Percentiles rank a stretch among this genome's conserved stretches.
Conservation (phyloP, 225 moss, liverwort and hornwort genomes). For the Anthoceros angustus region DNA sequence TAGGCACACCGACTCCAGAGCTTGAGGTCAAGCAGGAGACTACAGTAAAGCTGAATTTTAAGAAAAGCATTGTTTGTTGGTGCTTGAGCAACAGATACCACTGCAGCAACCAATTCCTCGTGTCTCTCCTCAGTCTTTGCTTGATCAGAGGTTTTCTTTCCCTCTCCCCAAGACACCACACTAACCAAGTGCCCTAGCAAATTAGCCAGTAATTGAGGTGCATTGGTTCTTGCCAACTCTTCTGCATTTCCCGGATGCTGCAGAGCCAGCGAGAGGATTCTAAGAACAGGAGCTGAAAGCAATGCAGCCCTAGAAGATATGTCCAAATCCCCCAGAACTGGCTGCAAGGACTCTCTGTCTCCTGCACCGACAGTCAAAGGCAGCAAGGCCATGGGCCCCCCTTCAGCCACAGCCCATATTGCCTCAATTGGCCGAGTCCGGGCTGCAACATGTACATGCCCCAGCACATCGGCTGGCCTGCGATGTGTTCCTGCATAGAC, state of each 20-base stretch:
- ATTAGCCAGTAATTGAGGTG: slow-evolving; percentile 74
- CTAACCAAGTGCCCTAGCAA: slow-evolving; percentile 74
- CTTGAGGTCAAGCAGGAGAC: slow-evolving; percentile 84
- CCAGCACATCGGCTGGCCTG: slow-evolving; percentile 91
- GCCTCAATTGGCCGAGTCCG: slow-evolving; percentile 81
- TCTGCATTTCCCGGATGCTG: slow-evolving; percentile 91
- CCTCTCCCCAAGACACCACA: slow-evolving; percentile 46
- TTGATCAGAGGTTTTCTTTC: slow-evolving; percentile 40
- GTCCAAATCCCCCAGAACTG: slow-evolving; percentile 47
- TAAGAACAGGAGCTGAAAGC: slow-evolving; percentile 73
- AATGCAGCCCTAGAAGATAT: slow-evolving; percentile 63
- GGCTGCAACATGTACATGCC: slow-evolving; percentile 82
- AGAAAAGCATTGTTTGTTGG: slow-evolving; percentile 63
- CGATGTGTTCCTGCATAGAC: slow-evolving; percentile 61
- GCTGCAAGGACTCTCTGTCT: slow-evolving; percentile 66
- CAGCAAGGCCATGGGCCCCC: slow-evolving; percentile 78
- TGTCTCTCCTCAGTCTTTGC: slow-evolving; percentile 76
- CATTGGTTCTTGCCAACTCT: slow-evolving; percentile 88
- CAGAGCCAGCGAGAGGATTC: slow-evolving; percentile 73
- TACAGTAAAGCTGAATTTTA: slow-evolving; percentile 85
- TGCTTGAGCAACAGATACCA: slow-evolving; percentile 92
- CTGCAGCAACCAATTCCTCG: slow-evolving; percentile 91
- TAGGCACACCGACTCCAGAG: slow-evolving; percentile 96
- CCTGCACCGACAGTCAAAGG: slow-evolving; percentile 81
- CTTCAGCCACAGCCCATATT: slow-evolving; percentile 99